Percentiles rank a stretch among this genome's conserved stretches.
phyloP scores from a whole-genome alignment of 202 grass and related monocot species.

The Zoysia matrella region DNA sequence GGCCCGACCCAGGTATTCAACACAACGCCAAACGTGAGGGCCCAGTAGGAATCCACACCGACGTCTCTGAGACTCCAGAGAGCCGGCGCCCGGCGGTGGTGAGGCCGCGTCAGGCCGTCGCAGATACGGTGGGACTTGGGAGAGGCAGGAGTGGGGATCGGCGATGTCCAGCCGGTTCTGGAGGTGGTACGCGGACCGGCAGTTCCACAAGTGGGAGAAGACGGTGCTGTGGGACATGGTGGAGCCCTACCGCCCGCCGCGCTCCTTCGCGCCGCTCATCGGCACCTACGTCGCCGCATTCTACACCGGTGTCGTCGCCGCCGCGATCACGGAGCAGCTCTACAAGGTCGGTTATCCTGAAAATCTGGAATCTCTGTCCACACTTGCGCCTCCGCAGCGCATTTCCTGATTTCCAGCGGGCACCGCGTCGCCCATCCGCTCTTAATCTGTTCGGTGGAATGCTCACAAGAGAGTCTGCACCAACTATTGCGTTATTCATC shows the following conservation, averaged over 20 bases:
- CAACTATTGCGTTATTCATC: neutral
- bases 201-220: slow-evolving; percentile 94
- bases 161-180: slow-evolving; percentile 78
- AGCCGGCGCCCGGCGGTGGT: neutral
- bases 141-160: neutral
- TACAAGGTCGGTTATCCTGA: slow-evolving; percentile 60
- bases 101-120: slow-evolving; percentile 1
- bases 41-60: neutral
- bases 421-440: neutral
- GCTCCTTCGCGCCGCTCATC: slow-evolving; percentile 76
- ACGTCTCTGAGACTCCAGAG: neutral
- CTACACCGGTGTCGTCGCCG: slow-evolving; percentile 85
- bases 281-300: slow-evolving; percentile 87
- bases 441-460: slow-evolving; percentile 27
- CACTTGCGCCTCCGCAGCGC: neutral
- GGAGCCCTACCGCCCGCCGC: slow-evolving; percentile 78
- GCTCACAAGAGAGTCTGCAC: neutral
- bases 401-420: neutral
- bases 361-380: too few relatives aligned
- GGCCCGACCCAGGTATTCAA: neutral
- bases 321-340: slow-evolving; percentile 86
- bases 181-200: slow-evolving; percentile 92
- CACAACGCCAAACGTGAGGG: neutral
- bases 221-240: slow-evolving; percentile 97
- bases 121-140: neutral